Evolutionary conservation across 352 stramenopile genomes (phyloP).

Genomic region (Phytophthora citricola): DNA sequence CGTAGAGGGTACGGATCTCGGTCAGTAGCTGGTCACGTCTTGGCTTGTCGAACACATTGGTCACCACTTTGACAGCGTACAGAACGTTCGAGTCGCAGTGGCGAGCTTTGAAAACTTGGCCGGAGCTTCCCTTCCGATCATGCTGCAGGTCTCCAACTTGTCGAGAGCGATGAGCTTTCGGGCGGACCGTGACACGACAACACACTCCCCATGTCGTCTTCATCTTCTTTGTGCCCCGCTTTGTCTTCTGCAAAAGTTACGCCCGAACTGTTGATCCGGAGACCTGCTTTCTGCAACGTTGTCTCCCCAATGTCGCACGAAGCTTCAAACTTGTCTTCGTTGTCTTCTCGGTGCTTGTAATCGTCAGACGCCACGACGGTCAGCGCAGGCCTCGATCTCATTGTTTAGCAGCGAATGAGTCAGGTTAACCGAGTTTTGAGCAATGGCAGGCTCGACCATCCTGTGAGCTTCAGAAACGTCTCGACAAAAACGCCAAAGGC

Average conservation of each 20-base stretch:
- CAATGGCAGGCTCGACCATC: conserved; percentile 1
- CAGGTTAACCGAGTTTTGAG: conserved; percentile 4
- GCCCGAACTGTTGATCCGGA: conserved; percentile 73
- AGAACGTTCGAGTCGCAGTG: conserved; percentile 46
- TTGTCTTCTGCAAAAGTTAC: conserved; percentile 54
- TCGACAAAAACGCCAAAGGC: conserved; percentile 4
- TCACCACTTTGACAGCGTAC: conserved; percentile 76
- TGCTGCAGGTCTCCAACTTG: conserved; percentile 53
- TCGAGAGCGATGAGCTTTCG: conserved; percentile 54
- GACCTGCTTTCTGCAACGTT: conserved; percentile 65
- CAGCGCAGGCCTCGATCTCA: conserved; percentile 27
- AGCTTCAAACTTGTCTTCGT: conserved; percentile 57
- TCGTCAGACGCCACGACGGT: conserved; percentile 27
- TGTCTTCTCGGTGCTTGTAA: conserved; percentile 25
- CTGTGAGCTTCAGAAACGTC: not conserved
- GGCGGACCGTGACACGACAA: conserved; percentile 5
- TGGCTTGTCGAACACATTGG: conserved; percentile 81
- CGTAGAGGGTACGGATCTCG: conserved; percentile 82
- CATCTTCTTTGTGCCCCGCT: conserved; percentile 18
- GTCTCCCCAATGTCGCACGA: conserved; percentile 83
- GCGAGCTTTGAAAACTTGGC: conserved; percentile 64
- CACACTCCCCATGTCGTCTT: conserved; percentile 27
- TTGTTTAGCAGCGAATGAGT: conserved; percentile 1
- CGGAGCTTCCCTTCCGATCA: conserved; percentile 70
- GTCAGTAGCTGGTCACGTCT: conserved; percentile 80